These are phyloP conservation scores for Lycium barbarum DNA, from an alignment of 257 asterid genomes.

Conservation along the genomic window DNA sequence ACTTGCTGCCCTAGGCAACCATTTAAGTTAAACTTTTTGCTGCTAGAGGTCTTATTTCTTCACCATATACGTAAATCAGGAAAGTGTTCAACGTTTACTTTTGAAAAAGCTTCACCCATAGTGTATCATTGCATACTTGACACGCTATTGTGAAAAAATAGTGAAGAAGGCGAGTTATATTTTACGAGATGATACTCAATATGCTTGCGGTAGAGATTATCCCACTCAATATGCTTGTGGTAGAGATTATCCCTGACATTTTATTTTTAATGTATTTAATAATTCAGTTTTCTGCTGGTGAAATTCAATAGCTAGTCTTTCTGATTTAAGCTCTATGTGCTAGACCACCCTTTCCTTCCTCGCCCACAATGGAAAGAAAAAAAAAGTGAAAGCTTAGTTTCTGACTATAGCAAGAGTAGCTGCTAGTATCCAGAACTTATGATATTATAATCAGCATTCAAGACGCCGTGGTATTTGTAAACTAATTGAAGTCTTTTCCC, in stretches of 20 bases:
- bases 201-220: neutral
- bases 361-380: neutral
- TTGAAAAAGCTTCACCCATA: neutral
- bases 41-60: conserved; percentile 6
- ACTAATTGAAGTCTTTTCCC: neutral
- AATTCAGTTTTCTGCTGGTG: conserved; percentile 6
- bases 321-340: neutral
- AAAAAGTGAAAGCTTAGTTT: conserved; percentile 1
- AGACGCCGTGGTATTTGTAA: neutral
- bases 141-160: neutral
- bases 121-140: conserved; percentile 12
- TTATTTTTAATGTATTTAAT: conserved; percentile 1
- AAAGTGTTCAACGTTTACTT: neutral
- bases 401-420: neutral
- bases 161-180: neutral
- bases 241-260: neutral
- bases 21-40: conserved; percentile 13
- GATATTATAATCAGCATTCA: neutral
- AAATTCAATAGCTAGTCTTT: conserved; percentile 1
- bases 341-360: conserved; percentile 11
- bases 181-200: conserved; percentile 17
- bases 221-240: conserved; percentile 4
- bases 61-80: neutral
- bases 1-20: neutral
- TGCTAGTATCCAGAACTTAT: conserved; percentile 17